phyloP scores from a whole-genome alignment of 2,329 filamentous ascomycete genomes.

The Mycosphaerella sp. region DNA sequence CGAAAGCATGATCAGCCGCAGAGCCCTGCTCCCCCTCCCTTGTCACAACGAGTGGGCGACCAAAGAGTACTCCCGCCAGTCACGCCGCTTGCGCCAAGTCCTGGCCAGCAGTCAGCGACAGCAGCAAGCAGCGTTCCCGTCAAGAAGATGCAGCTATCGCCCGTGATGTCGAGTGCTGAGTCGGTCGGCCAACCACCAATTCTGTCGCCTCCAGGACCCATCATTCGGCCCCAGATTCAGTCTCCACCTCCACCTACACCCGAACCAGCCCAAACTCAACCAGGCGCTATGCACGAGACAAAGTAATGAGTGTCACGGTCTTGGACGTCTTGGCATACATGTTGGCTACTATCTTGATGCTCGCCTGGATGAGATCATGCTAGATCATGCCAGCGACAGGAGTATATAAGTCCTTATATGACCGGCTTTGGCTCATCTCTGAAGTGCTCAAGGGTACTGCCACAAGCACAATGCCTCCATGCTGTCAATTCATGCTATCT shows the following conservation, averaged over 20 bases:
- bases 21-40: conserved; percentile 14
- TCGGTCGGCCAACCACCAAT: conserved; percentile 3
- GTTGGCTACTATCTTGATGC: too few species aligned
- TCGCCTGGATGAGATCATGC: too few species aligned
- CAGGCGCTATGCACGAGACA: background rate
- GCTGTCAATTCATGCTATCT: too few species aligned
- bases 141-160: conserved; percentile 25
- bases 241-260: background rate
- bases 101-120: conserved; percentile 23
- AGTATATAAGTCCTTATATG: too few species aligned
- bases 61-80: conserved; percentile 23
- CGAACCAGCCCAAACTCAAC: background rate
- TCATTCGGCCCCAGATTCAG: background rate
- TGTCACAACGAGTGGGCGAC: conserved; percentile 18
- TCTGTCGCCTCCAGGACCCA: background rate
- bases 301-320: background rate
- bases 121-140: conserved; percentile 27
- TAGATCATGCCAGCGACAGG: too few species aligned
- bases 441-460: too few species aligned
- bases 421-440: too few species aligned
- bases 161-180: background rate
- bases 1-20: conserved; percentile 30
- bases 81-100: conserved; percentile 27
- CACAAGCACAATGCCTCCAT: too few species aligned
- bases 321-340: too few species aligned